phyloP scores from a whole-genome alignment of 192 early-diverging fungal genomes.

The Dissophora globulifera region DNA sequence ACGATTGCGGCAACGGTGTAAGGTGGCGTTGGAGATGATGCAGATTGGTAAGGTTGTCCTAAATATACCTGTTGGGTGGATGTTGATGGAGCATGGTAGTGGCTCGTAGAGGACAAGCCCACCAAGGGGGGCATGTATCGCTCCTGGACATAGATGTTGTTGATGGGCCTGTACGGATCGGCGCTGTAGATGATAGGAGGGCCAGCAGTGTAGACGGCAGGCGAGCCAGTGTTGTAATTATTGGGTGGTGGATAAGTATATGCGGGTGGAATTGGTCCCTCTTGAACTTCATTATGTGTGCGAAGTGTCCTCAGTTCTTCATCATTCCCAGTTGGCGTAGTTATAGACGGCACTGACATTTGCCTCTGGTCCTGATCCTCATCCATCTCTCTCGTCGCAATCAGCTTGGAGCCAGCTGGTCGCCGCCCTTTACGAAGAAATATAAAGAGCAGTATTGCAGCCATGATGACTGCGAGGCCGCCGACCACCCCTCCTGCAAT shows the following conservation, averaged over 20 bases:
- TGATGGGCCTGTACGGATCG: constrained; percentile 1
- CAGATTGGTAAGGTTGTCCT: background rate
- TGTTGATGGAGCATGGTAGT: background rate
- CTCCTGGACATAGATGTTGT: background rate
- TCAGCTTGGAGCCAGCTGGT: background rate
- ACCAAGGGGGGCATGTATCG: background rate
- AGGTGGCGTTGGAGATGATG: constrained; percentile 8
- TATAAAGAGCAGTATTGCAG: background rate
- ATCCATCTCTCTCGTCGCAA: background rate
- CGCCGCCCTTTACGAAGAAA: background rate
- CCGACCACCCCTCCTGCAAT: constrained; percentile 40
- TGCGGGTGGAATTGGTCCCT: constrained; percentile 27
- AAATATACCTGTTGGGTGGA: background rate
- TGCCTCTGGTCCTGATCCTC: constrained; percentile 5
- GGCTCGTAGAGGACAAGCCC: background rate
- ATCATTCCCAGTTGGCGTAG: background rate
- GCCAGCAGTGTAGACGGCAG: too few relatives aligned
- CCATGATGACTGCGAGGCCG: constrained; percentile 14
- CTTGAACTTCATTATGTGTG: constrained; percentile 11
- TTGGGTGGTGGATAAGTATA: too few relatives aligned
- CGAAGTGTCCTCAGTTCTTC: constrained; percentile 22
- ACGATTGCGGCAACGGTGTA: background rate
- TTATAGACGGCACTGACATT: background rate
- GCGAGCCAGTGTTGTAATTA: too few relatives aligned
- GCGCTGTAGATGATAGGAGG: constrained; percentile 4